phyloP scores from a whole-genome alignment of 140 eudicot genomes.

The Flaveria floridana region DNA sequence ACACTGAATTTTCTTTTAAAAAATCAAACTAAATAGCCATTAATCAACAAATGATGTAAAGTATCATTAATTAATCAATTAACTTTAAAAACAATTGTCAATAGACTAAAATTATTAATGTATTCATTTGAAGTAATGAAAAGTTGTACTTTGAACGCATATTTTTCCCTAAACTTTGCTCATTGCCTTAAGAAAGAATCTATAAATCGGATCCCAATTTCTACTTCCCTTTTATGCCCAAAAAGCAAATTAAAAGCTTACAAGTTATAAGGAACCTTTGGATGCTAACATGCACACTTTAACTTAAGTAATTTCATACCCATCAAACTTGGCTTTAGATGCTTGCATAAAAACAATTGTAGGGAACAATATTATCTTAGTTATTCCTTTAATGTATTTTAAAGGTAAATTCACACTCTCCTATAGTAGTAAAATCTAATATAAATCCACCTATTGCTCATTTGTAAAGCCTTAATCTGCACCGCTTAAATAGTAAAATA shows the following conservation, averaged over 20 bases:
- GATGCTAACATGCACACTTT: conserved; percentile 25
- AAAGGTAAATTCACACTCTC: too few species aligned
- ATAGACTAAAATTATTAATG: neutral
- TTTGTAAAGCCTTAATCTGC: too few species aligned
- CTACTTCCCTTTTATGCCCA: conserved; percentile 17
- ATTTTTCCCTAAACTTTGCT: neutral
- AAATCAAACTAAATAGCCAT: neutral
- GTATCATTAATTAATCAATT: neutral
- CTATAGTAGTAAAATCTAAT: too few species aligned
- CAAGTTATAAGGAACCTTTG: conserved; percentile 19
- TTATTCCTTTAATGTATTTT: too few species aligned
- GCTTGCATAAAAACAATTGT: neutral
- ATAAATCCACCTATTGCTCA: too few species aligned
- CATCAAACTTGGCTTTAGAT: neutral
- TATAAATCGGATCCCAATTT: conserved; percentile 20
- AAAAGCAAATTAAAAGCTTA: neutral
- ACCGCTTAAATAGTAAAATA: too few species aligned
- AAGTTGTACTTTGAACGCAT: conserved; percentile 5
- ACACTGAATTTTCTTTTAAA: neutral
- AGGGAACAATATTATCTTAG: neutral
- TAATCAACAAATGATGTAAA: neutral
- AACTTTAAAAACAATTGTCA: neutral
- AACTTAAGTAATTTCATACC: neutral
- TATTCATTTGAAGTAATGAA: neutral
- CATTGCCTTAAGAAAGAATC: conserved; percentile 16